Evolutionary conservation across 305 asterid species (phyloP), one percentile per base, ranked within the genome.

Genomic region (Plantago lanceolata): DNA sequence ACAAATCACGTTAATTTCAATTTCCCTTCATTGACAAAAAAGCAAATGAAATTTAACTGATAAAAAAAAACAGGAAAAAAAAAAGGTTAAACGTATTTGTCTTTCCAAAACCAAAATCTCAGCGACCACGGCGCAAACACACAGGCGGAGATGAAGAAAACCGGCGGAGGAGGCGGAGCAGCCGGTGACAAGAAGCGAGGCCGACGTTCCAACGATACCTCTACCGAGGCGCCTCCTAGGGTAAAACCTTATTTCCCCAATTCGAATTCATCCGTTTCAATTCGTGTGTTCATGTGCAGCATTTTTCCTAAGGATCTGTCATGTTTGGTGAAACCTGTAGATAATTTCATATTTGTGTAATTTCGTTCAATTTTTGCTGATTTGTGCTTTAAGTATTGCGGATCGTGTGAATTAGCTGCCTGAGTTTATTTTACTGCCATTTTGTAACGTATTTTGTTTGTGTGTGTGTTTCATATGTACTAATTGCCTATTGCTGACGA

Each of bases 131-230:
- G 43, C 3, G 19, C 59, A 8, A 28, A 45, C 57, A 5, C 54
- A 5, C 1, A 28, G 28, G 48, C 24, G 45, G 71, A 59, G 17
- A 65, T 65, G 76, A 71, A 71, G 76, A 71, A 66, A 71, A 7
- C 64, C 47, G 68, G 76, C 63, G 80, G 81, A 55, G 82, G 81
- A 54, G 82, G 86, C 24, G 79, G 81, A 67, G 79, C 82, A 35
- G 82, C 88, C 81, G 79, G 76, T 45, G 88, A 86, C 40, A 86
- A 84, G 67, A 86, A 84, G 87, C 76, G 82, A 65, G 76, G 78
- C 55, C 76, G 95, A 31, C 91, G 89, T 66, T 70, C 84, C 3
- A 55, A 69, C 64, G 73, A 85, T 61, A 77, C 86, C 65, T 72
- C 67, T 59, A 18, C 78, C 63, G 83, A 77, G 43, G 66, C 72